These are phyloP conservation scores for Heracleum sosnowskyi DNA, from an alignment of 129 eudicot species.

Conservation along the genomic window DNA sequence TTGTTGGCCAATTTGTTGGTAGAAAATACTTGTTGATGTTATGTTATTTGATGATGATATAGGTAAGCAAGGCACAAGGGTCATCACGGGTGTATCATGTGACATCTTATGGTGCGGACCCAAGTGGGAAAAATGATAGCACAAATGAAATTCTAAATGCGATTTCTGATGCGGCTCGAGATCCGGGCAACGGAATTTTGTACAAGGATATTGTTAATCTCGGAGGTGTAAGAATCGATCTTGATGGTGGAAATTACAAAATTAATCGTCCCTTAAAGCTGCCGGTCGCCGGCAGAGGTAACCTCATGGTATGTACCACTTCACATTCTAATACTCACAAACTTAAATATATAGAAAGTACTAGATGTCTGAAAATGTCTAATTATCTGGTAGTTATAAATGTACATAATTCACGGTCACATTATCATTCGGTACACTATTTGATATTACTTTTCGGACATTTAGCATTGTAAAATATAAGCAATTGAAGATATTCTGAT, in stretches of 20 bases:
- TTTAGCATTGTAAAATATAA: too few relatives aligned
- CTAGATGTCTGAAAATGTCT: too few relatives aligned
- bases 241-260: constrained; percentile 75
- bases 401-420: too few relatives aligned
- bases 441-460: neutral
- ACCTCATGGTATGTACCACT: constrained; percentile 43
- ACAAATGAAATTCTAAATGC: constrained; percentile 58
- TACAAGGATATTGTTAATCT: constrained; percentile 59
- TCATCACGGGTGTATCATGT: constrained; percentile 48
- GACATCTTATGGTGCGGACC: constrained; percentile 91
- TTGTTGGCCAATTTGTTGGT: neutral
- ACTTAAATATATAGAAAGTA: too few relatives aligned
- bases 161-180: constrained; percentile 53
- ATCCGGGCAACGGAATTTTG: constrained; percentile 40
- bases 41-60: neutral
- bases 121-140: constrained; percentile 75
- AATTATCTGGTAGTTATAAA: too few relatives aligned
- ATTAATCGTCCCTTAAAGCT: constrained; percentile 67
- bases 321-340: neutral
- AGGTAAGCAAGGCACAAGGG: constrained; percentile 20
- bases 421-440: neutral
- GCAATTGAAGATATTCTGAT: neutral
- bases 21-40: neutral
- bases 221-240: constrained; percentile 66
- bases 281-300: constrained; percentile 61